Evolutionary conservation across 257 asterid genomes (phyloP), one percentile per base, ranked within the genome.

Genomic region (Capsicum chinense): DNA sequence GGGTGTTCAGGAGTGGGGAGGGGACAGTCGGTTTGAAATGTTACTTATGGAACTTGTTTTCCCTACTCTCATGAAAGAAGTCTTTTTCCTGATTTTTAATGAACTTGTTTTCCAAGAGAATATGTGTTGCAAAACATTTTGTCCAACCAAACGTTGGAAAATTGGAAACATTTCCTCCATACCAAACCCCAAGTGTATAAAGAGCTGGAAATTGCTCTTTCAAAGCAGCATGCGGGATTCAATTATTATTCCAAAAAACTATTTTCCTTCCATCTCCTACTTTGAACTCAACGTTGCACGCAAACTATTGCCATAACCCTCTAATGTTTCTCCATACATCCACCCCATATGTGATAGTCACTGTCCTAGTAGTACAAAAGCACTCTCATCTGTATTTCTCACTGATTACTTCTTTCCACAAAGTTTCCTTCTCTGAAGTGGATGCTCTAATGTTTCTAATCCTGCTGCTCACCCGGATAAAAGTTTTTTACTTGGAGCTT

Each of bases 391-490:
- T 59, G 8, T 7, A 59, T 59, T 59, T 59, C 66, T 17, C 33
- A 2, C 66, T 59, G 12, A 17, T 57, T 5, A 16, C 33, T 59
- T 59, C 66, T 59, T 59, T 59, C 66, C 66, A 59, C 33, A 58
- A 16, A 16, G 63, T 16, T 58, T 16, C 21, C 10, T 58, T 21
- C 26, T 58, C 21, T 17, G 63, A 58, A 16, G 63, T 58, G 63
- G 16, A 58, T 58, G 7, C 63, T 15, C 63, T 58, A 58, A 15
- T 58, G 21, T 58, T 16, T 64, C 9, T 33, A 14, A 64, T 5
- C 71, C 44, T 63, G 70, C 42, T 63, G 70, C 37, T 63, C 42
- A 11, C 47, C 44, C 33, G 71, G 70, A 64, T 64, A 64, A 64
- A 44, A 64, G 44, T 26, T 64, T 64, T 33, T 64, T 64, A 26